These are phyloP conservation scores for Graphilbum fragrans DNA, from an alignment of 2,329 filamentous ascomycete species.

Conservation along the genomic window DNA sequence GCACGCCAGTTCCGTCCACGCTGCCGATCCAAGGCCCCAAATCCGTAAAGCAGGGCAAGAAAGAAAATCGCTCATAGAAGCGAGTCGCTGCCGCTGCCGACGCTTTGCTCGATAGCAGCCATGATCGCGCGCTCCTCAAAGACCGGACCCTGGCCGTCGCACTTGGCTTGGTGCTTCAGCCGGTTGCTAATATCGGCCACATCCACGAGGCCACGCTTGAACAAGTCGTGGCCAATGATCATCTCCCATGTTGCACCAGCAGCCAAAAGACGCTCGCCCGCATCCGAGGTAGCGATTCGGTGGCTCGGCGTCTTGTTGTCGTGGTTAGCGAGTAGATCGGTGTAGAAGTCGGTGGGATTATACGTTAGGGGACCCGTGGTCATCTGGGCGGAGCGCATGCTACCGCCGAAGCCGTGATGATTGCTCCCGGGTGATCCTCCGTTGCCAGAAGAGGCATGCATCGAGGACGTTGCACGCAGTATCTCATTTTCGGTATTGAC, in stretches of 20 bases:
- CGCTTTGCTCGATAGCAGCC: constrained; percentile 66
- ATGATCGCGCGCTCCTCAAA: constrained; percentile 68
- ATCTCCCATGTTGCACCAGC: constrained; percentile 80
- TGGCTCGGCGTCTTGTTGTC: constrained; percentile 53
- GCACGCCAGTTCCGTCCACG: background rate
- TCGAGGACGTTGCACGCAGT: constrained; percentile 61
- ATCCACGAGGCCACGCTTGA: constrained; percentile 66
- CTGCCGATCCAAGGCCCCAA: too few species aligned
- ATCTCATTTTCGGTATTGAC: constrained; percentile 88
- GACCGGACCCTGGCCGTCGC: constrained; percentile 79
- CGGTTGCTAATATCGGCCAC: constrained; percentile 69
- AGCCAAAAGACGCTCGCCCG: constrained; percentile 58
- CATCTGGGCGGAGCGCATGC: constrained; percentile 24
- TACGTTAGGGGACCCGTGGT: constrained; percentile 59
- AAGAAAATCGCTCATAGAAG: constrained; percentile 33
- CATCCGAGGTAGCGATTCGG: constrained; percentile 53
- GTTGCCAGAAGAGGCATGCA: constrained; percentile 15
- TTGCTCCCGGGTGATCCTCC: constrained; percentile 29
- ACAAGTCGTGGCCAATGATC: constrained; percentile 70
- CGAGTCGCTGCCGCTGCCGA: constrained; percentile 66
- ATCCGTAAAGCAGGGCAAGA: too few species aligned
- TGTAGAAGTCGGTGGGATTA: constrained; percentile 61
- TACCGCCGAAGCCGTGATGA: constrained; percentile 26
- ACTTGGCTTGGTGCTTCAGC: constrained; percentile 62
- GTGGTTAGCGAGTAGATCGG: constrained; percentile 48